Evolutionary conservation across 495 filamentous ascomycete genomes (phyloP).

Genomic region (Aspergillus panamensis): DNA sequence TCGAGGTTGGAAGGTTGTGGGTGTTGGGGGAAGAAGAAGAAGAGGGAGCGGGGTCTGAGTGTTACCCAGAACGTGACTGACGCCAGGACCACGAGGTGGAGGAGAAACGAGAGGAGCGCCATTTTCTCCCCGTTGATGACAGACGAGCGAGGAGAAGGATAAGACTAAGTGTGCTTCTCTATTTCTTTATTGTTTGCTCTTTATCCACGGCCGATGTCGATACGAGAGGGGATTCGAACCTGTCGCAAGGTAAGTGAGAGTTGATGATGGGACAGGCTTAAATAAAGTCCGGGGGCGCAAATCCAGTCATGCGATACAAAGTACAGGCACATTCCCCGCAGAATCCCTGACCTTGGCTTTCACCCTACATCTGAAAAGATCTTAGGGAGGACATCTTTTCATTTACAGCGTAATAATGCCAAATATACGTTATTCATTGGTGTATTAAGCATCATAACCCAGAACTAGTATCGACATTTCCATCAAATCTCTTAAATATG

Average conservation of each 20-base stretch:
- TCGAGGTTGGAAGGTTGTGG: constrained; percentile 9
- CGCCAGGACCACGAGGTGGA: constrained; percentile 2
- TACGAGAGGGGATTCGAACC: too few species aligned
- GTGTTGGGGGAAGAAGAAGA: not conserved
- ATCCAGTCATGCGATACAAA: too few species aligned
- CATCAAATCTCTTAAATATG: constrained; percentile 41
- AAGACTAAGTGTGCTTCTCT: not conserved
- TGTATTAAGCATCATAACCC: not conserved
- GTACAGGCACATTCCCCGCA: too few species aligned
- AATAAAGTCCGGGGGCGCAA: too few species aligned
- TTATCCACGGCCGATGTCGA: too few species aligned
- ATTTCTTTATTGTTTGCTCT: not conserved
- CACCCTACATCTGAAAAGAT: too few species aligned
- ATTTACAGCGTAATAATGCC: too few species aligned
- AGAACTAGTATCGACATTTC: not conserved
- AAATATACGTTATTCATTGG: not conserved
- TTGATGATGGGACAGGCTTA: too few species aligned
- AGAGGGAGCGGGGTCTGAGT: constrained; percentile 6
- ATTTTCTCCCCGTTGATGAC: not conserved
- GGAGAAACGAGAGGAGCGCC: not conserved
- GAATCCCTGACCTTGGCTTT: too few species aligned
- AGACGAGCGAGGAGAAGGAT: not conserved
- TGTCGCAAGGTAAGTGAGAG: too few species aligned
- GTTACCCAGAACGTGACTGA: constrained; percentile 4
- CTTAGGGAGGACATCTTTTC: too few species aligned